phyloP scores from a whole-genome alignment of 352 stramenopile species.

The Sclerospora graminicola region DNA sequence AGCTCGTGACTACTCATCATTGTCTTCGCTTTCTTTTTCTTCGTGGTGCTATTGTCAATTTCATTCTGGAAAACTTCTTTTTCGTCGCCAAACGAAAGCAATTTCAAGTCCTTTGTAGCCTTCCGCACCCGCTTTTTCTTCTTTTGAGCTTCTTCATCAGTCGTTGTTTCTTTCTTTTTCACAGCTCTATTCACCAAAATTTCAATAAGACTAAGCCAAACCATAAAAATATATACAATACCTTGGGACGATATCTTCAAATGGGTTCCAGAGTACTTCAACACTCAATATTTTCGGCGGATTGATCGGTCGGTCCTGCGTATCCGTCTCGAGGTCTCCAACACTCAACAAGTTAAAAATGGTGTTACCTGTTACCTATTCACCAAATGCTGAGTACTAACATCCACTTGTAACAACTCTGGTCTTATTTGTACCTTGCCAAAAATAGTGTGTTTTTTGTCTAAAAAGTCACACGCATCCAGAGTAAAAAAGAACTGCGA shows the following conservation, averaged over 20 bases:
- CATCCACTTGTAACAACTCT: not conserved
- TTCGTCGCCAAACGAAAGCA: conserved; percentile 94
- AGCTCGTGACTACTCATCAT: conserved; percentile 74
- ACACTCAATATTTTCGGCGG: conserved; percentile 67
- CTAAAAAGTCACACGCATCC: conserved; percentile 89
- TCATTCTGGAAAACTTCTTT: conserved; percentile 59
- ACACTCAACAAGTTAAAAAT: conserved; percentile 97
- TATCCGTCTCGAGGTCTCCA: conserved; percentile 79
- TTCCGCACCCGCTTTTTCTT: conserved; percentile 84
- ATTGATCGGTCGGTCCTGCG: conserved; percentile 67
- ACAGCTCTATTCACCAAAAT: conserved; percentile 16
- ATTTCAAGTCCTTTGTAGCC: conserved; percentile 88
- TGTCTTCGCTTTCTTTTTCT: conserved; percentile 48
- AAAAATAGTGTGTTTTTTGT: conserved; percentile 94
- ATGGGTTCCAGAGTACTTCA: conserved; percentile 93
- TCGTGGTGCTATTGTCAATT: conserved; percentile 11
- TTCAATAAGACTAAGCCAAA: not conserved
- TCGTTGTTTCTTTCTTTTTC: conserved; percentile 14
- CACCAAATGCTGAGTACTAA: not conserved
- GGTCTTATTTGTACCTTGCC: conserved; percentile 34
- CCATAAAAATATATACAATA: conserved; percentile 1
- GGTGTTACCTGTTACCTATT: conserved; percentile 90
- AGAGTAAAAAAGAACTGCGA: conserved; percentile 98
- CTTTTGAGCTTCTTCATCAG: conserved; percentile 24
- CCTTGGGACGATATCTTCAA: conserved; percentile 89